phyloP scores from a whole-genome alignment of 78 protist genomes.

The Chrysochromulina tobinii region DNA sequence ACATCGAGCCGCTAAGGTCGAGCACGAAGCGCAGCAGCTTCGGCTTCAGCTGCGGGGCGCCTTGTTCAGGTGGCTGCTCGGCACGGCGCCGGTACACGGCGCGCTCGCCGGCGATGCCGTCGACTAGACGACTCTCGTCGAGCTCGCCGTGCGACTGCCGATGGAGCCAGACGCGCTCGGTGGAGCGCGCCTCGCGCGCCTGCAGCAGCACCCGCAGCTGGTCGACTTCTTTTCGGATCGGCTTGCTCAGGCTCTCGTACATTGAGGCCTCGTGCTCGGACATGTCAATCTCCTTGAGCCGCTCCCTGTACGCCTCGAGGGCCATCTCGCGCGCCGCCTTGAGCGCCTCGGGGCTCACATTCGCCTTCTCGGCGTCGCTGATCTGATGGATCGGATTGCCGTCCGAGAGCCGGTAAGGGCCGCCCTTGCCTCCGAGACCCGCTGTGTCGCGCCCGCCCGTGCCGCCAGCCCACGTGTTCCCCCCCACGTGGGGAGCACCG shows the following conservation, averaged over 20 bases:
- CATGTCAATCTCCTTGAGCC: constrained; percentile 63
- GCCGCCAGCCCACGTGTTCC: constrained; percentile 79
- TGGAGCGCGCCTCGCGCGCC: constrained; percentile 47
- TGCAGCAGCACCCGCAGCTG: constrained; percentile 42
- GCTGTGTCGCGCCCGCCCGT: constrained; percentile 81
- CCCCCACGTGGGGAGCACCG: constrained; percentile 70
- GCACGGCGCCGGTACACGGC: constrained; percentile 23
- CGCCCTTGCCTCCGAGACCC: constrained; percentile 78
- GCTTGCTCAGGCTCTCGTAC: background rate
- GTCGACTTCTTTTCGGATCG: constrained; percentile 20
- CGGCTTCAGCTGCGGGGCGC: constrained; percentile 46
- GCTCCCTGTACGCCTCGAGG: constrained; percentile 40
- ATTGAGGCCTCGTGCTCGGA: background rate
- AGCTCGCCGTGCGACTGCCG: constrained; percentile 58
- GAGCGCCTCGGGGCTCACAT: constrained; percentile 13
- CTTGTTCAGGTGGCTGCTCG: background rate
- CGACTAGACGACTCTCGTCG: constrained; percentile 69
- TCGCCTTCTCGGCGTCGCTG: constrained; percentile 32
- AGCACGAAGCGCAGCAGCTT: constrained; percentile 53
- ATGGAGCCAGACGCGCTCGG: constrained; percentile 68
- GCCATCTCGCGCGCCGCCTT: constrained; percentile 53
- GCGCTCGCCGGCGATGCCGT: constrained; percentile 62
- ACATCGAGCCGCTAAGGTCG: constrained; percentile 59
- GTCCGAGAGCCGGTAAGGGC: constrained; percentile 68
- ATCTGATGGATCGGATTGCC: constrained; percentile 36